Evolutionary conservation across 192 early-diverging fungal species (phyloP).

Genomic region (Backusella liffmaniae): DNA sequence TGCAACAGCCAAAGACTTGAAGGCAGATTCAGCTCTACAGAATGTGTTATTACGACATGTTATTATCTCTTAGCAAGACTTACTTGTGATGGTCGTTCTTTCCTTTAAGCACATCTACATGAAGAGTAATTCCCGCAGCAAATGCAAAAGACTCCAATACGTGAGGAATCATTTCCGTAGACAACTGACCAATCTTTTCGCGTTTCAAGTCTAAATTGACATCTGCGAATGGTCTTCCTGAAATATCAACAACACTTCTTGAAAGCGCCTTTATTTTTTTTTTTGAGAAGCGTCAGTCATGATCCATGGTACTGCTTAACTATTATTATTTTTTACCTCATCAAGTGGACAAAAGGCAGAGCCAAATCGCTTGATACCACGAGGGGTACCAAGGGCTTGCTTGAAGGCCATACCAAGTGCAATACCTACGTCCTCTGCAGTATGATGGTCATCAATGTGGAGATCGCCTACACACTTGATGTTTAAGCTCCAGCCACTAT

Average conservation of each 20-base stretch:
- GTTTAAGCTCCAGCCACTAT: slow-evolving; percentile 86
- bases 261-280: slow-evolving; percentile 66
- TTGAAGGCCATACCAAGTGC: slow-evolving; percentile 93
- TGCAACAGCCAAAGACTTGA: slow-evolving; percentile 98
- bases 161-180: slow-evolving; percentile 99
- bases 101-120: slow-evolving; percentile 94
- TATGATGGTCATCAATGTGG: slow-evolving; percentile 99
- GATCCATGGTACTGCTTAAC: neutral
- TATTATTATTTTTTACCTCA: slow-evolving; percentile 57
- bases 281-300: neutral
- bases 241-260: slow-evolving; percentile 95
- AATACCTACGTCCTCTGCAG: slow-evolving; percentile 94
- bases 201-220: slow-evolving; percentile 88
- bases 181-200: slow-evolving; percentile 87
- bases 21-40: slow-evolving; percentile 86
- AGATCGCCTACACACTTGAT: slow-evolving; percentile 90
- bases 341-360: slow-evolving; percentile 95
- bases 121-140: slow-evolving; percentile 90
- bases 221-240: slow-evolving; percentile 83
- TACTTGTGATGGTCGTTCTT: slow-evolving; percentile 97
- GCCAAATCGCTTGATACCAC: slow-evolving; percentile 90
- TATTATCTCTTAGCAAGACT: slow-evolving; percentile 10
- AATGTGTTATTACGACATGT: neutral
- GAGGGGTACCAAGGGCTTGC: slow-evolving; percentile 84
- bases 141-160: slow-evolving; percentile 92